Base-by-base conservation (phyloP, 306 rosid species). In the Prunus mira region DNA sequence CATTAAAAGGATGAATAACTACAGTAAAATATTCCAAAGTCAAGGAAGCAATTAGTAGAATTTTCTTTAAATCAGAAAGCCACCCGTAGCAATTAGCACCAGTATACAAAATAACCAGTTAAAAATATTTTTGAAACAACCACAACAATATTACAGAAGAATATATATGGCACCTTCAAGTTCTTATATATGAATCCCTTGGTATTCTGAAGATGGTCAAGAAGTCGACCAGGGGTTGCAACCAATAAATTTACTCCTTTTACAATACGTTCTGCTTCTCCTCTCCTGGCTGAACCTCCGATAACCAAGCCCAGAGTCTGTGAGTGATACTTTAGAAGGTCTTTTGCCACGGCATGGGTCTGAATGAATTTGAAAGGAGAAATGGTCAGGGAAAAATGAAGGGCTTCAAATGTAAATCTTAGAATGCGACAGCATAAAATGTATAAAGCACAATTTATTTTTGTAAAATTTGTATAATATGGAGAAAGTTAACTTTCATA, bases 211-310 rank as follows among this genome's bases (percentile, higher is more conserved):
- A 95, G 96, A 84, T 95, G 99, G 67, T 95, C 99, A 56, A 95
- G 92, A 74, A 95, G 97, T 14, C 99, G 96, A 27, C 99, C 99
- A 32, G 99, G 97, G 3, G 99, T 95, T 12, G 93, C 99, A 45
- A 95, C 92, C 83, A 95, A 84, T 18, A 95, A 73, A 84, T 95
- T 95, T 12, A 84, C 97, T 63, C 99, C 99, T 73, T 89, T 92
- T 24, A 84, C 87, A 73, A 95, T 76, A 15, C 97, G 93, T 32
- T 90, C 99, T 20, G 97, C 97, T 83, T 95, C 97, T 22, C 89
- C 88, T 84, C 87, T 91, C 76, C 99, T 84, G 72, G 90, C 90
- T 0, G 93, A 75, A 84, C 97, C 99, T 45, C 99, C 97, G 61
- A 91, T 92, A 81, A 92, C 96, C 71, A 90, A 79, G 54, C 92